Base-by-base conservation (phyloP, 805 yeast genomes). In the Dipodascus geniculatus region DNA sequence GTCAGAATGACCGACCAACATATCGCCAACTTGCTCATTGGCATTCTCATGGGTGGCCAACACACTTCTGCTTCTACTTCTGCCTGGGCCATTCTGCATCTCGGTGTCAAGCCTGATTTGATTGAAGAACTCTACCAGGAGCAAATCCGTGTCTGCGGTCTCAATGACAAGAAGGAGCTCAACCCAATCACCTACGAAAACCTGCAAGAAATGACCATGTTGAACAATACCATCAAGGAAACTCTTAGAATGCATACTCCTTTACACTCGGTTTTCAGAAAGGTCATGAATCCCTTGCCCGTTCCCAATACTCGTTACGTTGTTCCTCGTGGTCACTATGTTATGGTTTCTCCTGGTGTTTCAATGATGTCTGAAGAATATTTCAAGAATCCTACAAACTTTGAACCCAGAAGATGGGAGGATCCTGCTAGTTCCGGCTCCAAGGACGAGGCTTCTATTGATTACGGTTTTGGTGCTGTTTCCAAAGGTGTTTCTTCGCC, bases 1-100 rank as follows among this genome's bases (percentile, higher is more conserved):
- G 82, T 83, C 50, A 77, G 78, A 65, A 90, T 93, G 97, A 84
- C 96, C 23, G 99, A 93, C 69, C 83, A 83, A 68, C 96, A 93
- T 72, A 88, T 93, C 65, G 93, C 98, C 51, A 86, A 90, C 71
- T 75, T 93, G 69, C 74, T 89, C 68, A 91, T 93, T 70, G 99
- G 98, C 69, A 85, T 93, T 53, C 76, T 93, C 57, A 93, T 93
- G 99, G 99, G 99, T 64, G 99, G 99, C 58, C 99, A 93, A 74
- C 99, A 93, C 70, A 93, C 99, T 23, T 85, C 96, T 58, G 93
- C 98, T 48, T 79, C 98, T 22, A 93, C 99, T 22, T 86, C 96
- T 44, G 85, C 97, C 17, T 93, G 99, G 99, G 82, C 82, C 65
- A 74, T 93, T 65, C 77, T 93, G 59, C 98, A 93, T 67, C 76